Evolutionary conservation across 1,284 basidiomycete genomes (phyloP), one percentile per base, ranked within the genome.

Genomic region (Agroathelia rolfsii): DNA sequence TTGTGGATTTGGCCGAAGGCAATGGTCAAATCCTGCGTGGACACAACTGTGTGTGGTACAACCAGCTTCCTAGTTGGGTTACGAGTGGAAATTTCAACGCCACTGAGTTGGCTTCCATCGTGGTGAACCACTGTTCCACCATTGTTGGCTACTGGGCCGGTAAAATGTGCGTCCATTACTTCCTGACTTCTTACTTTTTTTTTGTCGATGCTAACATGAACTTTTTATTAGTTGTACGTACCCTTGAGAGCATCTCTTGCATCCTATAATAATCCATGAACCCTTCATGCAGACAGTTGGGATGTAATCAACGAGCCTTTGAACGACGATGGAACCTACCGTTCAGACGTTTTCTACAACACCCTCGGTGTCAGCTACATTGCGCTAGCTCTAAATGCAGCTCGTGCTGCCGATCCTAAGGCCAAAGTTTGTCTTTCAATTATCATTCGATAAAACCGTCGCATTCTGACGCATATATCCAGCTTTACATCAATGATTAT

Each of bases 401-500:
- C 50, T 15, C 41, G 42, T 16, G 47, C 39, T 3, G 43, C 46
- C 3, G 50, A 52, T 27, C 46, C 50, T 8, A 35, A 30, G 2
- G 47, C 48, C 4, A 52, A 52, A 17, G n/a, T n/a, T n/a, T n/a
- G n/a, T n/a, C n/a, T n/a, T n/a, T n/a, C n/a, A n/a, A n/a, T n/a
- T n/a, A n/a, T n/a, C n/a, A n/a, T n/a, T n/a, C n/a, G n/a, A n/a
- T n/a, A n/a, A n/a, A n/a, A n/a, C n/a, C n/a, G n/a, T n/a, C n/a
- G n/a, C n/a, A n/a, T n/a, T n/a, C n/a, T n/a, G n/a, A n/a, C n/a
- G n/a, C n/a, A n/a, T n/a, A n/a, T n/a, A n/a, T n/a, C n/a, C n/a
- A n/a, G n/a, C n/a, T n/a, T n/a, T n/a, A n/a, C 55, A 58, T 35
- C 37, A 58, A 57, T 34, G 56, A 58, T 32, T 58, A 49, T 47